Evolutionary conservation across 75 land plant species (phyloP).

Genomic region (Cryptomeria japonica): DNA sequence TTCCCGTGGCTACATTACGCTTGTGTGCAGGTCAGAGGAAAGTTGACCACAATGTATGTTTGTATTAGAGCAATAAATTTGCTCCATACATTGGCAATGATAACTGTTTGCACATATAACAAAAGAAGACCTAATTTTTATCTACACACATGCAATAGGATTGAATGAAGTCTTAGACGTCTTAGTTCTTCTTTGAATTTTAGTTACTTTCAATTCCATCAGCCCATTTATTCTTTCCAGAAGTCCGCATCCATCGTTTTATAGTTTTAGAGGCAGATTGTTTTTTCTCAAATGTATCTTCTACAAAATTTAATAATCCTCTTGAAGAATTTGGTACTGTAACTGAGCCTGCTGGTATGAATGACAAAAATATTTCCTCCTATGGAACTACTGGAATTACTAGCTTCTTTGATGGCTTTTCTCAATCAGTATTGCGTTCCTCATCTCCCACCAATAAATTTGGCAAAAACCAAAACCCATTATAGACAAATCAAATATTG

Average conservation of each 20-base stretch:
- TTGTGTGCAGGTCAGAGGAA: too few species aligned
- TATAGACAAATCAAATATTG: slow-evolving; percentile 14
- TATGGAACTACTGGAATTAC: slow-evolving; percentile 41
- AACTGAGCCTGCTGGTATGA: slow-evolving; percentile 23
- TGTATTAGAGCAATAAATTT: too few species aligned
- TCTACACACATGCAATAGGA: too few species aligned
- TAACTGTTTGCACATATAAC: too few species aligned
- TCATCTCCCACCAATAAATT: slow-evolving; percentile 29
- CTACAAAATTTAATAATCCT: slow-evolving; percentile 21
- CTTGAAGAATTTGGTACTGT: slow-evolving; percentile 55
- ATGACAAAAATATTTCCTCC: slow-evolving; percentile 17
- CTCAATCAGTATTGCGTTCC: slow-evolving; percentile 17
- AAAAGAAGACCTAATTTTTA: too few species aligned
- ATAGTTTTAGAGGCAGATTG: slow-evolving; percentile 48
- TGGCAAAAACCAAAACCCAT: slow-evolving; percentile 26
- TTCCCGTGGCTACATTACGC: too few species aligned
- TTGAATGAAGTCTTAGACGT: too few species aligned
- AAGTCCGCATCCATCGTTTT: slow-evolving; percentile 66
- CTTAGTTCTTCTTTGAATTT: too few species aligned
- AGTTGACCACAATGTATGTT: too few species aligned
- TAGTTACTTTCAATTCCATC: too few species aligned
- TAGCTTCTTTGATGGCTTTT: slow-evolving; percentile 57
- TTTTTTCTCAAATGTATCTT: slow-evolving; percentile 25
- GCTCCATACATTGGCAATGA: too few species aligned
- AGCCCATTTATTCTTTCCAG: slow-evolving; percentile 19